Conservation (phyloP, 495 filamentous ascomycete genomes). For the Oidiodendron maius region DNA sequence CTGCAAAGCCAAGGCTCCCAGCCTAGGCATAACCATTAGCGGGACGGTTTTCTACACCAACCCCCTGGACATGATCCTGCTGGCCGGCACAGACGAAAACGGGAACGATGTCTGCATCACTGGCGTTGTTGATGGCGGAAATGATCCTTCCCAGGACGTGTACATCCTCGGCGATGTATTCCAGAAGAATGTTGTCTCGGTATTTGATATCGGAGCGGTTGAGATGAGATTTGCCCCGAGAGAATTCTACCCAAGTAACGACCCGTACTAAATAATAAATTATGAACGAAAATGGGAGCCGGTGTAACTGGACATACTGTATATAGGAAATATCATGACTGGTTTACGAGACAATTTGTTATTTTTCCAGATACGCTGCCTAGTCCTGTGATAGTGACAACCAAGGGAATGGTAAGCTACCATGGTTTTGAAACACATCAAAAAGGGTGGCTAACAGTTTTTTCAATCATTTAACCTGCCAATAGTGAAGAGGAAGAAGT, state of each 20-base stretch:
- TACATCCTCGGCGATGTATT: conserved; percentile 58
- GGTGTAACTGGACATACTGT: too few species aligned
- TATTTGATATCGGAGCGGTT: conserved; percentile 54
- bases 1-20: conserved; percentile 49
- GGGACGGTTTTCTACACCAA: conserved; percentile 46
- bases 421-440: too few species aligned
- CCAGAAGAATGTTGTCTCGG: conserved; percentile 56
- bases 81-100: conserved; percentile 28
- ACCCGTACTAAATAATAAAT: conserved; percentile 5
- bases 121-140: conserved; percentile 32
- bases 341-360: too few species aligned
- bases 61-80: conserved; percentile 47
- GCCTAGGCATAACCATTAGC: conserved; percentile 44
- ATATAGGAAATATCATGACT: too few species aligned
- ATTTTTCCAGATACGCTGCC: too few species aligned
- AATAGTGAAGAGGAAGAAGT: too few species aligned
- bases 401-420: too few species aligned
- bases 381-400: too few species aligned
- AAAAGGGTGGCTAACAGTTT: too few species aligned
- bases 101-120: conserved; percentile 41
- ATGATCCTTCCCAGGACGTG: conserved; percentile 23
- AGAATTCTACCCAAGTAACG: conserved; percentile 11
- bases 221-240: conserved; percentile 41
- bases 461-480: too few species aligned
- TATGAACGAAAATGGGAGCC: too few species aligned